phyloP scores from a whole-genome alignment of 2,329 filamentous ascomycete genomes.

The Pestalotiopsis fici region DNA sequence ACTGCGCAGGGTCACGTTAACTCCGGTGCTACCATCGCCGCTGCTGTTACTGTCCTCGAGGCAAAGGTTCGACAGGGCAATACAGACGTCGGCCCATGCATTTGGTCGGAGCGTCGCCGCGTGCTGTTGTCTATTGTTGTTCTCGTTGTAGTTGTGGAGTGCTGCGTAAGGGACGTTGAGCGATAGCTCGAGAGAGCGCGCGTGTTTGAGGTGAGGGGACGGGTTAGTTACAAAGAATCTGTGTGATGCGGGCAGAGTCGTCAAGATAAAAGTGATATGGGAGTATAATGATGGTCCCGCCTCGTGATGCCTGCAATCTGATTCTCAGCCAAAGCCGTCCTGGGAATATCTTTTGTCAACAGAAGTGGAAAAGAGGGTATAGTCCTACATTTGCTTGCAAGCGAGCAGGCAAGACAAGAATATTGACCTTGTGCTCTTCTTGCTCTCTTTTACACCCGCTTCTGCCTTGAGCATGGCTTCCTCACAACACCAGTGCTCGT shows the following conservation, averaged over 20 bases:
- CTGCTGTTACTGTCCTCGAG: not conserved
- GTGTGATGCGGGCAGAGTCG: slow-evolving; percentile 18
- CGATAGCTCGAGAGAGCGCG: slow-evolving; percentile 19
- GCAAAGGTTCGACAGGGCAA: slow-evolving; percentile 18
- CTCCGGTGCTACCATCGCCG: no score
- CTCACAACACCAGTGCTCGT: slow-evolving; percentile 24
- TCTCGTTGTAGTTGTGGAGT: slow-evolving; percentile 15
- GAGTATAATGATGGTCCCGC: slow-evolving; percentile 18
- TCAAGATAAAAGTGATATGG: slow-evolving; percentile 18
- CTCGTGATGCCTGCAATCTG: slow-evolving; percentile 16
- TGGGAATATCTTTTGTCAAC: not conserved
- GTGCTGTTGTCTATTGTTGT: not conserved
- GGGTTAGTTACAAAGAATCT: slow-evolving; percentile 12
- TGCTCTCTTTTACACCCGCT: not conserved
- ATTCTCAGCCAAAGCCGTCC: not conserved
- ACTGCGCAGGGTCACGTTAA: slow-evolving; percentile 10
- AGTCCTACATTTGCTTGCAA: slow-evolving; percentile 21
- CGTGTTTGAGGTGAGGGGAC: slow-evolving; percentile 5
- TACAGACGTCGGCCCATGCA: slow-evolving; percentile 19
- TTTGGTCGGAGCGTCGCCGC: not conserved
- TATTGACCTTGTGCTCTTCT: not conserved
- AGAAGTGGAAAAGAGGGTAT: not conserved
- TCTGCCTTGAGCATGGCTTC: slow-evolving; percentile 16
- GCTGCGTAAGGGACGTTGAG: slow-evolving; percentile 17
- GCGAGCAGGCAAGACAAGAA: slow-evolving; percentile 19